Evolutionary conservation across 2,329 filamentous ascomycete species (phyloP).

Genomic region (Cladobotryum mycophilum): DNA sequence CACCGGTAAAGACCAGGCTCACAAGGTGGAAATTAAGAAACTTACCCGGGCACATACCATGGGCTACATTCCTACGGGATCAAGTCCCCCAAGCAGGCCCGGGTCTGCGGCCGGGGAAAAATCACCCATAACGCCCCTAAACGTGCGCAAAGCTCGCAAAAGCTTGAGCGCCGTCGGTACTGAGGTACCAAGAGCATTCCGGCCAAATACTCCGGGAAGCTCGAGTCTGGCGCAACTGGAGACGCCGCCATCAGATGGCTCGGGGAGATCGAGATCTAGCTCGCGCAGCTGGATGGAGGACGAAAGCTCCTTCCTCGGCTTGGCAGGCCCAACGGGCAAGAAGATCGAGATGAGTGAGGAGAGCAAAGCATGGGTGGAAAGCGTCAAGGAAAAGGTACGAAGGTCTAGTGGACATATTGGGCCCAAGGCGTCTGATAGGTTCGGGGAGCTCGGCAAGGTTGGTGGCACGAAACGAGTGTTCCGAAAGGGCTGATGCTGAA

Average conservation of each 20-base stretch:
- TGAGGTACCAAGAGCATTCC: conserved; percentile 19
- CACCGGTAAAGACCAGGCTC: conserved; percentile 35
- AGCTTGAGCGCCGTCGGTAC: conserved; percentile 26
- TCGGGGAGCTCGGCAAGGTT: conserved; percentile 66
- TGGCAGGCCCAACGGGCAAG: conserved; percentile 63
- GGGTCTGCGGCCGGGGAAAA: conserved; percentile 33
- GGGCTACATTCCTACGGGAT: conserved; percentile 27
- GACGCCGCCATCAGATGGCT: conserved; percentile 39
- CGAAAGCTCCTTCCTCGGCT: conserved; percentile 54
- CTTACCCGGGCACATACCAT: conserved; percentile 29
- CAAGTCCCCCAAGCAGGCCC: conserved; percentile 37
- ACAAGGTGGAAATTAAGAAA: conserved; percentile 54
- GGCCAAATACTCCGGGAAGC: conserved; percentile 39
- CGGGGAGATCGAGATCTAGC: conserved; percentile 43
- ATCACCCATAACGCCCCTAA: conserved; percentile 42
- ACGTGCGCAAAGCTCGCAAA: conserved; percentile 48
- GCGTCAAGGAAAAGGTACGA: conserved; percentile 73
- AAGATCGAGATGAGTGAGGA: conserved; percentile 63
- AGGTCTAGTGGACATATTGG: conserved; percentile 57
- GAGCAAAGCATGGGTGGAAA: conserved; percentile 74
- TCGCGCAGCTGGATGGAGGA: conserved; percentile 55
- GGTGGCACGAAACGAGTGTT: conserved; percentile 69
- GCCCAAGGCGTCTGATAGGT: conserved; percentile 31
- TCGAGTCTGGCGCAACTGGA: conserved; percentile 27
- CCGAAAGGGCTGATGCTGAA: conserved; percentile 32